These are phyloP conservation scores for Microdochium bolleyi DNA, from an alignment of 2,329 filamentous ascomycete species.

Conservation along the genomic window DNA sequence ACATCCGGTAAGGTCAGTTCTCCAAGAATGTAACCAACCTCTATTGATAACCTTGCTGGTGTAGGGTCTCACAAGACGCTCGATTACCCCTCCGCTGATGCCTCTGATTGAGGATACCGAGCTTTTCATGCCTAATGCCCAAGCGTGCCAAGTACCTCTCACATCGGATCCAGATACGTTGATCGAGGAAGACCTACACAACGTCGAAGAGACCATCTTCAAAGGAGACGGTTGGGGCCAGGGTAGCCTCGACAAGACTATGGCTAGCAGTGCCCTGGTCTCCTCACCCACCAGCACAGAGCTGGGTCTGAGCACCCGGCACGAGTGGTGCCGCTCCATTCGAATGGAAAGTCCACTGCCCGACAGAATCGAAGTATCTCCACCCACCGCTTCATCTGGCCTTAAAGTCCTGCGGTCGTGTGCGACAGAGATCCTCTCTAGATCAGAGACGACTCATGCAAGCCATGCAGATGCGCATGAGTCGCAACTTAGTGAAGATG, in stretches of 20 bases:
- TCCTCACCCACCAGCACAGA: not conserved
- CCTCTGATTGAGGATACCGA: slow-evolving; percentile 6
- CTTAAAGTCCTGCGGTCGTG: not conserved
- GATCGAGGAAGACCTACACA: slow-evolving; percentile 15
- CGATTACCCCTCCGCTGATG: slow-evolving; percentile 18
- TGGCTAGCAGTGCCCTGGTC: not conserved
- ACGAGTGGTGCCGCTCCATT: not conserved
- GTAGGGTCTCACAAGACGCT: slow-evolving; percentile 9
- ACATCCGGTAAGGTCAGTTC: not conserved
- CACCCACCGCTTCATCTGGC: not conserved
- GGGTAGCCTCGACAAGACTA: slow-evolving; percentile 3
- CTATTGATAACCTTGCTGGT: not conserved
- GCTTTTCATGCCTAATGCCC: slow-evolving; percentile 12
- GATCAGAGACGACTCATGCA: not conserved
- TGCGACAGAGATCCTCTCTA: not conserved
- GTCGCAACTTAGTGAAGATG: not conserved
- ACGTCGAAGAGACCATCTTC: slow-evolving; percentile 10
- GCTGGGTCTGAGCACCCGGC: not conserved
- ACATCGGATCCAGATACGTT: slow-evolving; percentile 16
- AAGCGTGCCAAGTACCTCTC: slow-evolving; percentile 14
- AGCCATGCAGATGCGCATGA: not conserved
- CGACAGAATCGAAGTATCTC: not conserved
- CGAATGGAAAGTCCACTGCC: not conserved
- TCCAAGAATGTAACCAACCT: not conserved
- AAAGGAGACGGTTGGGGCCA: not conserved